A percentile compares a stretch with the other conserved stretches of the same genome.
Conservation (phyloP, 1,284 basidiomycete species). For the Trametes sp. region DNA sequence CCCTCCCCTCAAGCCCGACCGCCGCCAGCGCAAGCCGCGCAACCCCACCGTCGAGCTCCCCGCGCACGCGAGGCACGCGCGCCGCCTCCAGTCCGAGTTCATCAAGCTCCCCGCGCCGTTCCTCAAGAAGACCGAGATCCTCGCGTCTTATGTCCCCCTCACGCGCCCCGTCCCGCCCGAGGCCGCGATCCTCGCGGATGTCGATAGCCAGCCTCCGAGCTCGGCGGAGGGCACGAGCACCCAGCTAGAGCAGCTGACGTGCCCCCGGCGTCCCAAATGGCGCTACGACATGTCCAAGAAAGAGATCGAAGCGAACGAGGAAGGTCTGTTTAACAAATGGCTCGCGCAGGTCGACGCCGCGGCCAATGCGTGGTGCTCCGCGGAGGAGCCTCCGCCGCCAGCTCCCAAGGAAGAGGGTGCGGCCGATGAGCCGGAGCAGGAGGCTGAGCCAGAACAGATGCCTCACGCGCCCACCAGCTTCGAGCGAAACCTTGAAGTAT, state of each 20-base stretch:
- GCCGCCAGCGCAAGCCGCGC: conserved; percentile 28
- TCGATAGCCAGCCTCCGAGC: conserved; percentile 3
- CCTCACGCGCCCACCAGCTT: conserved; percentile 78
- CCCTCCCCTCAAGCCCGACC: conserved; percentile 46
- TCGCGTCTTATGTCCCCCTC: conserved; percentile 64
- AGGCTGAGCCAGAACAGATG: conserved; percentile 45
- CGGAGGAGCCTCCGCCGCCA: conserved; percentile 23
- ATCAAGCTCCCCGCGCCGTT: conserved; percentile 69
- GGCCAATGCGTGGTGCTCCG: conserved; percentile 62
- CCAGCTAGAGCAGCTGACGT: conserved; percentile 47
- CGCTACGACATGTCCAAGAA: conserved; percentile 82
- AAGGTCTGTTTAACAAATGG: conserved; percentile 82
- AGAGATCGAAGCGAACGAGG: conserved; percentile 89
- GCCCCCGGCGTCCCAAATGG: conserved; percentile 85
- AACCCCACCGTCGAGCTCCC: conserved; percentile 17
- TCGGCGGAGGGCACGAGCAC: conserved; percentile 37
- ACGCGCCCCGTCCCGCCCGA: conserved; percentile 63
- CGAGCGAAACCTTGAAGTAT: conserved; percentile 91
- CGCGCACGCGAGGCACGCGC: conserved; percentile 44
- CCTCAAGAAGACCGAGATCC: conserved; percentile 64
- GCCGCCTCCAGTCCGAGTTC: conserved; percentile 76
- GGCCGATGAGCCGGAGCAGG: conserved; percentile 30
- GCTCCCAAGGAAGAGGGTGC: conserved; percentile 33
- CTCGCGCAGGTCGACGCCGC: conserved; percentile 64
- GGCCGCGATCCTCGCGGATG: conserved; percentile 51